Evolutionary conservation across 2,329 filamentous ascomycete genomes (phyloP).

Genomic region (Anthostomella pinea): DNA sequence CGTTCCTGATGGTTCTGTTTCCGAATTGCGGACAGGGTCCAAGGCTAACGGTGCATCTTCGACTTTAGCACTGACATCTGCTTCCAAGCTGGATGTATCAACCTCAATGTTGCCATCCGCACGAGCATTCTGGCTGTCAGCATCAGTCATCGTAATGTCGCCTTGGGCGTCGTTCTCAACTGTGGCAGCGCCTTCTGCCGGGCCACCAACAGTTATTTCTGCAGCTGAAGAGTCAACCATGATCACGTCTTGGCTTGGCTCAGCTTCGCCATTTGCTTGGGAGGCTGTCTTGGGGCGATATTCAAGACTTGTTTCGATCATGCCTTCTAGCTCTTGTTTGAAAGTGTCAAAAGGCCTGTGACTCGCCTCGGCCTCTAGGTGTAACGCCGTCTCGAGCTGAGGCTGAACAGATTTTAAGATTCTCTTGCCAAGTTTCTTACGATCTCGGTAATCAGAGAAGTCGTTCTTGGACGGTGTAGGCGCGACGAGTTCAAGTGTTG

Average conservation of each 20-base stretch:
- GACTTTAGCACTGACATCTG: conserved; percentile 23
- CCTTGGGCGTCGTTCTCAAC: conserved; percentile 34
- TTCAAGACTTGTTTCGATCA: conserved; percentile 67
- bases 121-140: conserved; percentile 35
- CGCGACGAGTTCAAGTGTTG: conserved; percentile 37
- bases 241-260: conserved; percentile 44
- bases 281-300: conserved; percentile 40
- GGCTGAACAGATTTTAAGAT: conserved; percentile 83
- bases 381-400: conserved; percentile 70
- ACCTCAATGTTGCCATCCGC: conserved; percentile 44
- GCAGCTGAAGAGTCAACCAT: conserved; percentile 49
- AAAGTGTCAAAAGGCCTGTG: conserved; percentile 68
- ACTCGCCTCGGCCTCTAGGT: conserved; percentile 78
- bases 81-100: conserved; percentile 40
- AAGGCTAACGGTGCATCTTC: conserved; percentile 30
- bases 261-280: conserved; percentile 38
- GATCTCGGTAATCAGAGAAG: conserved; percentile 71
- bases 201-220: conserved; percentile 44
- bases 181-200: conserved; percentile 27
- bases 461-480: conserved; percentile 49
- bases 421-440: conserved; percentile 80
- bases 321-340: conserved; percentile 68
- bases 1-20: conserved; percentile 21
- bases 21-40: conserved; percentile 28
- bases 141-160: conserved; percentile 37